A percentile compares a stretch with the other conserved stretches of the same genome.
Conservation (phyloP, 2,329 filamentous ascomycete species). For the Colletotrichum sp. region DNA sequence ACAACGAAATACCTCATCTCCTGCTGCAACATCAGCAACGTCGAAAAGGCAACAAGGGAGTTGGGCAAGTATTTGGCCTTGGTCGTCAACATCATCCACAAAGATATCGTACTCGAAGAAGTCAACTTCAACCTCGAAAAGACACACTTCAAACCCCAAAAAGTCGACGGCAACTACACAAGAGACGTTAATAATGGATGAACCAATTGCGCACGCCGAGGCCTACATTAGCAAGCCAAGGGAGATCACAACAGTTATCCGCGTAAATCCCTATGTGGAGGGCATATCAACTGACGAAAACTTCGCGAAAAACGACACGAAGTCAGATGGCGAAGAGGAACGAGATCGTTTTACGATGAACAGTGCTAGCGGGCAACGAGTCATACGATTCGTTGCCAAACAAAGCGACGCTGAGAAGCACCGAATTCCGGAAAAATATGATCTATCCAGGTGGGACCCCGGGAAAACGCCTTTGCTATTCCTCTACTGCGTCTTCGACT, state of each 20-base stretch:
- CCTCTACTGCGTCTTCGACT: not conserved
- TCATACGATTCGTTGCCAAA: not conserved
- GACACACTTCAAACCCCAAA: not conserved
- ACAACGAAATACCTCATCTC: not conserved
- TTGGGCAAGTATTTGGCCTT: not conserved
- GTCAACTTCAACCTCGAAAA: not conserved
- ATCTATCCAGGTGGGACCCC: not conserved
- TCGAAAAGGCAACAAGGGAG: not conserved
- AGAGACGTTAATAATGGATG: not conserved
- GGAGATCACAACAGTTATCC: not conserved
- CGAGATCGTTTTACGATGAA: no score
- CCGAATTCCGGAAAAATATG: not conserved
- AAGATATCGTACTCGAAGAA: not conserved
- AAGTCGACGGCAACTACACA: not conserved
- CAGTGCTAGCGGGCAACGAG: not conserved
- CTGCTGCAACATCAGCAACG: not conserved
- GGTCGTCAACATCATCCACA: not conserved
- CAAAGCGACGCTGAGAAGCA: not conserved
- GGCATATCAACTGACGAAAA: not conserved
- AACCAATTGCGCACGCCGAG: not conserved
- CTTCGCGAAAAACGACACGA: not conserved
- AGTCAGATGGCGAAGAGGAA: not conserved
- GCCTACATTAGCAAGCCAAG: not conserved
- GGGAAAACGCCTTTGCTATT: not conserved
- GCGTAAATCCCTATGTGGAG: not conserved